phyloP scores from a whole-genome alignment of 768 basidiomycete genomes.

The Gymnopilus junonius region DNA sequence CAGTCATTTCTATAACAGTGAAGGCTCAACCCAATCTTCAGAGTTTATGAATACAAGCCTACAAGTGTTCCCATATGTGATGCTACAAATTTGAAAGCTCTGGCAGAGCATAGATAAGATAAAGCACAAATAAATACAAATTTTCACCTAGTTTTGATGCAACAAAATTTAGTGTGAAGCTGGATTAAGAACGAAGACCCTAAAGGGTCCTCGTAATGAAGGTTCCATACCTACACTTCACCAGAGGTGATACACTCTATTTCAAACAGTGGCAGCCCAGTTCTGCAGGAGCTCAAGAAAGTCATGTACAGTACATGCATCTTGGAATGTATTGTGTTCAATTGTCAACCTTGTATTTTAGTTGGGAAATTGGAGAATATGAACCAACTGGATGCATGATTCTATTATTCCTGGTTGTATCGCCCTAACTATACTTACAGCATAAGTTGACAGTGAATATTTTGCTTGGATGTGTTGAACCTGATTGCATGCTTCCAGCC shows the following conservation, averaged over 20 bases:
- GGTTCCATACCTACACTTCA: too few relatives aligned
- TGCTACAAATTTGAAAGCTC: too few relatives aligned
- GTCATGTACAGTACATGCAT: conserved; percentile 8
- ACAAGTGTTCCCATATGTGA: too few relatives aligned
- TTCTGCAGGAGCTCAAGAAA: neutral
- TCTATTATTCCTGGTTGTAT: neutral
- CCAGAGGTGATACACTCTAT: neutral
- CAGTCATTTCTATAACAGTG: too few relatives aligned
- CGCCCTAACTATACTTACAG: neutral
- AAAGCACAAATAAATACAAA: too few relatives aligned
- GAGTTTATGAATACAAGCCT: too few relatives aligned
- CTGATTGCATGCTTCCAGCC: neutral
- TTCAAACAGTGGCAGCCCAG: neutral
- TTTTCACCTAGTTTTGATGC: too few relatives aligned
- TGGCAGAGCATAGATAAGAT: too few relatives aligned
- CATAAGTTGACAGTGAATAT: neutral
- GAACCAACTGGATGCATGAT: neutral
- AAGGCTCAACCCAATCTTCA: too few relatives aligned
- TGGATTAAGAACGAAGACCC: too few relatives aligned
- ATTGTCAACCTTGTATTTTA: neutral
- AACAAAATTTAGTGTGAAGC: too few relatives aligned
- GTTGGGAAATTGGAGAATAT: neutral
- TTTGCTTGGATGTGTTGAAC: neutral
- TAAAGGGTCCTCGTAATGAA: too few relatives aligned
- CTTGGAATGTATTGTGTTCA: neutral